phyloP scores from a whole-genome alignment of 805 yeast genomes.

The Candida chilensis region DNA sequence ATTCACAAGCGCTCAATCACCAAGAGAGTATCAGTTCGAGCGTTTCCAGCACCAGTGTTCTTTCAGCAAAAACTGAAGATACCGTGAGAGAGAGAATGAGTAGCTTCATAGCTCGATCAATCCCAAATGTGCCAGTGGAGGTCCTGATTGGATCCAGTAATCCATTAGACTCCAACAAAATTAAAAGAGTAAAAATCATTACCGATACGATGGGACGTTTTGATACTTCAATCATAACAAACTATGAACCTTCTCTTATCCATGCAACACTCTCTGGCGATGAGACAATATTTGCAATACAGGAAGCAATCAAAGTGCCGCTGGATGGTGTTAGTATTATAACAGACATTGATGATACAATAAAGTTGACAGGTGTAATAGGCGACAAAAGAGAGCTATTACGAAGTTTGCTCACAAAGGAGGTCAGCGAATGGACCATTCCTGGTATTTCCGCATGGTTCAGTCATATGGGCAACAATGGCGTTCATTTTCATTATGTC shows the following conservation, averaged over 20 bases:
- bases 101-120: constrained; percentile 59
- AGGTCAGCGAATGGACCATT: constrained; percentile 57
- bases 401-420: constrained; percentile 65
- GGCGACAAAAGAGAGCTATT: constrained; percentile 82
- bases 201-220: constrained; percentile 70
- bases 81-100: constrained; percentile 55
- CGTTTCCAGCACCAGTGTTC: constrained; percentile 2
- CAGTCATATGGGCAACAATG: constrained; percentile 32
- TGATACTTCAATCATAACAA: constrained; percentile 38
- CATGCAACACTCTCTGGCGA: constrained; percentile 40
- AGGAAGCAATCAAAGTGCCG: constrained; percentile 18
- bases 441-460: constrained; percentile 75
- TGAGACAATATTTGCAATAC: constrained; percentile 35
- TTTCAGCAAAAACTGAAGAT: constrained; percentile 22
- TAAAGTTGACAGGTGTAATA: constrained; percentile 81
- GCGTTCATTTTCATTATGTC: constrained; percentile 79
- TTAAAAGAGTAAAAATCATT: constrained; percentile 17
- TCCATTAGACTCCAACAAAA: constrained; percentile 13
- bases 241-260: constrained; percentile 52
- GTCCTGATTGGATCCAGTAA: constrained; percentile 48
- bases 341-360: constrained; percentile 92
- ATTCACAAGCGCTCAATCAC: no score
- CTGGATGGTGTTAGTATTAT: constrained; percentile 59
- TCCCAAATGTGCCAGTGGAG: constrained; percentile 45
- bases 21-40: no score